phyloP scores from a whole-genome alignment of 352 stramenopile genomes.

The Saprolegnia diclina region DNA sequence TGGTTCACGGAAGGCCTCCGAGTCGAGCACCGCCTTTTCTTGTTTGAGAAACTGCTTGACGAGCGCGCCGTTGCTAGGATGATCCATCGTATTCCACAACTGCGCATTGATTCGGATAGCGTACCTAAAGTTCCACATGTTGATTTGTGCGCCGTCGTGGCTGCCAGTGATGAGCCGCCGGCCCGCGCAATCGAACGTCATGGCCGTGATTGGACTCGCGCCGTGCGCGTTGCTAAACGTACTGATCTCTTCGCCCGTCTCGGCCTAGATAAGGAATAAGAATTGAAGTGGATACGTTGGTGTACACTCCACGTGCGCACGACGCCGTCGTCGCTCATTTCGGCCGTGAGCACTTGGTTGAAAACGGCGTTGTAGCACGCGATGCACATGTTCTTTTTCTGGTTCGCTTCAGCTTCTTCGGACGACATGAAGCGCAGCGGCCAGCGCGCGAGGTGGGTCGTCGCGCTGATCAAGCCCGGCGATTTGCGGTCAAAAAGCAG shows the following conservation, averaged over 20 bases:
- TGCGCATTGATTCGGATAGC: background rate
- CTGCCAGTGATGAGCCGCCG: slow-evolving; percentile 72
- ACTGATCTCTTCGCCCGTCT: slow-evolving; percentile 77
- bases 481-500: slow-evolving; percentile 62
- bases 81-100: too few relatives aligned
- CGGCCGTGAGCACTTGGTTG: slow-evolving; percentile 73
- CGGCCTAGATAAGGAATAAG: slow-evolving; percentile 30
- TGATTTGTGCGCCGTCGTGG: slow-evolving; percentile 72
- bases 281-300: background rate
- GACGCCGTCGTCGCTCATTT: slow-evolving; percentile 63
- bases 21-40: slow-evolving; percentile 29
- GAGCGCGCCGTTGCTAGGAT: slow-evolving; percentile 61
- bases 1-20: background rate
- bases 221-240: slow-evolving; percentile 69
- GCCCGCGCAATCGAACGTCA: slow-evolving; percentile 75
- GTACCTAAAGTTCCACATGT: slow-evolving; percentile 85
- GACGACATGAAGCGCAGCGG: slow-evolving; percentile 46
- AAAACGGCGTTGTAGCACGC: slow-evolving; percentile 80
- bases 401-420: slow-evolving; percentile 34
- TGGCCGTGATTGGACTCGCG: slow-evolving; percentile 62
- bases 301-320: slow-evolving; percentile 74
- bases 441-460: slow-evolving; percentile 65
- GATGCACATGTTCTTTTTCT: slow-evolving; percentile 47
- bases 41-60: slow-evolving; percentile 83
- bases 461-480: slow-evolving; percentile 58